phyloP scores from a whole-genome alignment of 108 stramenopile species.

The Aurantiochytrium sp. region DNA sequence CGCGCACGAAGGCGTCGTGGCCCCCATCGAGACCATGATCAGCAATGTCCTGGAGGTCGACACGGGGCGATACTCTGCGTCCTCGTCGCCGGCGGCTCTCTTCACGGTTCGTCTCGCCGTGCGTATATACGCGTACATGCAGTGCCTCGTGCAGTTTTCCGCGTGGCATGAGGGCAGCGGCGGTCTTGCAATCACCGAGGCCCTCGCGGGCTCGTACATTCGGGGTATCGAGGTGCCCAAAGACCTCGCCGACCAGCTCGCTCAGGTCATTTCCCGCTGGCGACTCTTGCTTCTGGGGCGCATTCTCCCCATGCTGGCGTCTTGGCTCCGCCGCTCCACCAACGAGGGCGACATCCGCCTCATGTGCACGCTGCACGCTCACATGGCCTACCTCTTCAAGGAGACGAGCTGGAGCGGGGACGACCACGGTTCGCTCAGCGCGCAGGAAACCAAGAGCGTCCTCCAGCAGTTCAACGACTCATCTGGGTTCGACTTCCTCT shows the following conservation, averaged over 20 bases:
- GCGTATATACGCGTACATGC: constrained; percentile 42
- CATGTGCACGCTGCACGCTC: constrained; percentile 85
- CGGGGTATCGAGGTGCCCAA: constrained; percentile 35
- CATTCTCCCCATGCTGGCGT: constrained; percentile 83
- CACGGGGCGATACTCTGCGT: constrained; percentile 51
- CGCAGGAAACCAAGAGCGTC: background rate
- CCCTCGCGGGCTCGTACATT: background rate
- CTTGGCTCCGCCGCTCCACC: constrained; percentile 79
- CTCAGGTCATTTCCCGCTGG: background rate
- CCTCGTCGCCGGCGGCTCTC: constrained; percentile 27
- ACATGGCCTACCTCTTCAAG: constrained; percentile 72
- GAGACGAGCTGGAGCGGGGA: background rate
- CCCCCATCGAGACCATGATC: constrained; percentile 37
- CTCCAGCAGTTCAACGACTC: constrained; percentile 6
- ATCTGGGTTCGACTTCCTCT: background rate
- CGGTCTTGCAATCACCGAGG: constrained; percentile 32
- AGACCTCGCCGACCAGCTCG: constrained; percentile 25
- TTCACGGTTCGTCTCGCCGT: background rate
- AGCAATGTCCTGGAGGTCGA: constrained; percentile 57
- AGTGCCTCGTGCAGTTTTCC: constrained; percentile 45
- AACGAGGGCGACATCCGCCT: constrained; percentile 69
- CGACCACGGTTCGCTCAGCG: background rate
- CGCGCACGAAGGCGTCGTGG: constrained; percentile 37
- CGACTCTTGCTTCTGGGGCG: background rate
- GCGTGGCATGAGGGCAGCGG: constrained; percentile 32